Base-by-base conservation (phyloP, 306 rosid species). In the Cucurbita maxima region DNA sequence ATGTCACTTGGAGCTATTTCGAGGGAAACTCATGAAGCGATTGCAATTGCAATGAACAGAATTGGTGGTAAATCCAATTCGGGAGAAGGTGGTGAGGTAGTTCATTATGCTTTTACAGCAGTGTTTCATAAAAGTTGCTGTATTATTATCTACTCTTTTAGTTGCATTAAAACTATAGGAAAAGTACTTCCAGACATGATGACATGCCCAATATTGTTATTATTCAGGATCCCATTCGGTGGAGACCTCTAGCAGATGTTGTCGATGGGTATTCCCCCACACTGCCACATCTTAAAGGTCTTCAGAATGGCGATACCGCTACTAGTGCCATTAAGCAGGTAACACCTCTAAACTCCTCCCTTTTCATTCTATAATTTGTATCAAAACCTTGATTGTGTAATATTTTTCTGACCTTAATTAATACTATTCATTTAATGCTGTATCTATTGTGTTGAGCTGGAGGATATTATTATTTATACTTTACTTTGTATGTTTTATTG, bases 31-130 rank as follows among this genome's bases (percentile, higher is more conserved):
- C 99, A 94, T 16, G 99, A 94, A 87, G 97, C 99, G 74, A 94
- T 94, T 76, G 97, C 97, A 61, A 81, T 92, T 75, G 99, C 99
- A 76, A 94, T 94, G 99, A 94, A 94, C 78, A 91, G 99, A 84
- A 7, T 94, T 82, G 99, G 96, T 80, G 99, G 99, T 78, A 94
- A 87, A 80, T 91, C 97, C 58, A 94, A 94, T 82, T 94, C 99
- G 25, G 99, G 99, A 79, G 99, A 94, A 88, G 99, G 99, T 84
- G 99, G 99, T 25, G 99, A 94, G 99, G 99, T 94, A 94, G 41
- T 38, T 43, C 48, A 15, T 75, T 78, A 19, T 50, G 25, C 25
- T 4, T 67, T 67, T 68, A 20, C 72, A 19, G 36, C 19, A 20
- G 22, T 50, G 59, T 50, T 70, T 53, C 59, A 25, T 70, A 30